A percentile compares a stretch with the other conserved stretches of the same genome.
Conservation (phyloP, 2,329 filamentous ascomycete species). For the Macrophomina tecta region DNA sequence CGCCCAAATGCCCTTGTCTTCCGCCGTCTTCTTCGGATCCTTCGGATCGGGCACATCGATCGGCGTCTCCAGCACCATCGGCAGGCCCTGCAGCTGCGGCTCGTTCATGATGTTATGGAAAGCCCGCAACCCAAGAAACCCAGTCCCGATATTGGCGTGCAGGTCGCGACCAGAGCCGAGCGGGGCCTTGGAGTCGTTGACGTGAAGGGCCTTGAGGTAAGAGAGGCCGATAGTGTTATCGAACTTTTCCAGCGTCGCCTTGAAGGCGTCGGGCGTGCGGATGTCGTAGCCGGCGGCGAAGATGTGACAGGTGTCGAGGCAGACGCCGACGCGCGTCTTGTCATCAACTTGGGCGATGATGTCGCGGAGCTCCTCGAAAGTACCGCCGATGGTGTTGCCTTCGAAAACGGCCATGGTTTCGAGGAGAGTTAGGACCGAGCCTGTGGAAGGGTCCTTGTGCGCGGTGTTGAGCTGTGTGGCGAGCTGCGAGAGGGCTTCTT, state of each 20-base stretch:
- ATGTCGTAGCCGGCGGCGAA: slow-evolving; percentile 95
- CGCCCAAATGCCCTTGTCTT: slow-evolving; percentile 87
- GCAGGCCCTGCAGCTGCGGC: slow-evolving; percentile 73
- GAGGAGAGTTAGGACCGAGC: slow-evolving; percentile 78
- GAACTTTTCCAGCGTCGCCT: slow-evolving; percentile 75
- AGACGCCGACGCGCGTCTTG: slow-evolving; percentile 86
- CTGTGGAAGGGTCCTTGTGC: slow-evolving; percentile 70
- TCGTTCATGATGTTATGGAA: slow-evolving; percentile 94
- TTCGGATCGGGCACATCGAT: slow-evolving; percentile 73
- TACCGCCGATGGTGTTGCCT: slow-evolving; percentile 85
- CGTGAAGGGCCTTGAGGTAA: slow-evolving; percentile 84
- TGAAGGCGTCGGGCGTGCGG: slow-evolving; percentile 74
- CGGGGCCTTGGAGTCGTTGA: slow-evolving; percentile 96
- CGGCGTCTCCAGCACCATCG: slow-evolving; percentile 96
- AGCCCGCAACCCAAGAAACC: slow-evolving; percentile 85
- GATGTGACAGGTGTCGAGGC: slow-evolving; percentile 94
- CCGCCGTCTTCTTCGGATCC: slow-evolving; percentile 63
- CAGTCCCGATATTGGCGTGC: slow-evolving; percentile 95
- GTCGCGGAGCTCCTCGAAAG: slow-evolving; percentile 83
- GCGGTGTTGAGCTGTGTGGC: slow-evolving; percentile 82
- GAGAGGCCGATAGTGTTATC: slow-evolving; percentile 75
- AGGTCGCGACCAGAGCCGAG: slow-evolving; percentile 81
- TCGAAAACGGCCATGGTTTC: slow-evolving; percentile 90
- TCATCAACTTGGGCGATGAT: slow-evolving; percentile 82
- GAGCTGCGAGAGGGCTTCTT: slow-evolving; percentile 77